These are phyloP conservation scores for Kwoniella dejecticola DNA, from an alignment of 768 basidiomycete genomes.

Conservation along the genomic window DNA sequence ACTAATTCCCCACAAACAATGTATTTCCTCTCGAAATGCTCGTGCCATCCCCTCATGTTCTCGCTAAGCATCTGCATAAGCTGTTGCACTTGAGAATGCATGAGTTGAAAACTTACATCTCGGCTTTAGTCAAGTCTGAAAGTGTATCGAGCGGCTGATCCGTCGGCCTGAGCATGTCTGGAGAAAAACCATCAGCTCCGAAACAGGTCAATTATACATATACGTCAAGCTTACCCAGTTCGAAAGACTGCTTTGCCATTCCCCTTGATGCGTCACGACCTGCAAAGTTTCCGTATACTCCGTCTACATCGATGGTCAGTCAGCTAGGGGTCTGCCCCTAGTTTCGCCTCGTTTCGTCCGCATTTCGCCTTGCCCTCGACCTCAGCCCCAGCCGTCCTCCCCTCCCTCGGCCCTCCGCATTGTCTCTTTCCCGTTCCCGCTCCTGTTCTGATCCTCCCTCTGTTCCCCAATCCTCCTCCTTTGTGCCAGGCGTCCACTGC, in stretches of 20 bases:
- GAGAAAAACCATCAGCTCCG: not conserved
- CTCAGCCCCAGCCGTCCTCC: too few species aligned
- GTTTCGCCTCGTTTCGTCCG: too few species aligned
- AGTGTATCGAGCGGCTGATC: conserved; percentile 85
- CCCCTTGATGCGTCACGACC: conserved; percentile 93
- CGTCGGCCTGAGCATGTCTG: conserved; percentile 86
- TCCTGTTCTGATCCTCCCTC: too few species aligned
- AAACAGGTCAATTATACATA: not conserved
- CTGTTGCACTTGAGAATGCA: not conserved
- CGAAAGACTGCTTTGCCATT: conserved; percentile 98
- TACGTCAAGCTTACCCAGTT: conserved; percentile 64
- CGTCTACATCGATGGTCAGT: conserved; percentile 61
- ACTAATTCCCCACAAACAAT: conserved; percentile 85
- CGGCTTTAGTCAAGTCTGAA: conserved; percentile 72
- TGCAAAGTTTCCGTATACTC: conserved; percentile 97
- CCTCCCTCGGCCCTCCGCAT: too few species aligned
- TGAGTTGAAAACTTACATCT: conserved; percentile 66
- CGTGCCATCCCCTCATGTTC: conserved; percentile 94
- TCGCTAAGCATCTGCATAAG: conserved; percentile 62
- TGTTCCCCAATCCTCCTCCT: too few species aligned
- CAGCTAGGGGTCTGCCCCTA: too few species aligned
- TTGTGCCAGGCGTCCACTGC: too few species aligned
- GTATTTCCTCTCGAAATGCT: conserved; percentile 91
- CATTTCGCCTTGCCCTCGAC: too few species aligned
- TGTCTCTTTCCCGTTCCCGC: too few species aligned